Percentiles rank a stretch among this genome's conserved stretches.
These are phyloP conservation scores for Mortierella sp. DNA, from an alignment of 371 early-diverging fungal species.

Conservation along the genomic window DNA sequence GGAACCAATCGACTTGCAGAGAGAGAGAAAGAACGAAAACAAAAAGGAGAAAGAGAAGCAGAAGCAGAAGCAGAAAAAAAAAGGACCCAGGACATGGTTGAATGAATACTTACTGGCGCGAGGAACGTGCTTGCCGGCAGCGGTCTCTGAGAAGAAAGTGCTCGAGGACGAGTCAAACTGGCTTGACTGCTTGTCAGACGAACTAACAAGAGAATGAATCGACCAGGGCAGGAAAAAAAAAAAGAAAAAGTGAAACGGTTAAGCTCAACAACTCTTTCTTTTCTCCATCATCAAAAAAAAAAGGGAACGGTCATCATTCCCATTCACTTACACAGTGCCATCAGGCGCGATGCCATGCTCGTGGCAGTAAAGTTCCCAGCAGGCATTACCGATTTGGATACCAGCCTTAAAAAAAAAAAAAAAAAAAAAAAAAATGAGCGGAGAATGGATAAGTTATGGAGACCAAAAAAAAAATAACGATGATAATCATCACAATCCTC, in stretches of 20 bases:
- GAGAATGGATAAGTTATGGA: neutral
- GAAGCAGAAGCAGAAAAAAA: neutral
- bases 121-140: conserved; percentile 98
- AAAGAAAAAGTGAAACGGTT: neutral
- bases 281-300: conserved; percentile 1
- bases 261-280: no score
- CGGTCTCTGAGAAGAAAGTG: conserved; percentile 98
- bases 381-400: conserved; percentile 98
- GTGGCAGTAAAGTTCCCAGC: conserved; percentile 98
- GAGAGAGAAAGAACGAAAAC: conserved; percentile 1
- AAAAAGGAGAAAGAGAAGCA: neutral
- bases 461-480: neutral
- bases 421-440: neutral
- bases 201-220: conserved; percentile 62
- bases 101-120: conserved; percentile 65
- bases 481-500: neutral
- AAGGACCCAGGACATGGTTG: no score
- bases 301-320: no score
- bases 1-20: no score
- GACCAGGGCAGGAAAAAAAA: neutral
- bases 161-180: conserved; percentile 83
- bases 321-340: conserved; percentile 70
- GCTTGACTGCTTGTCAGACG: conserved; percentile 67
- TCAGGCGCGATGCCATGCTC: conserved; percentile 96
- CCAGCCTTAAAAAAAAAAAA: conserved; percentile 74